phyloP scores from a whole-genome alignment of 2,329 filamentous ascomycete species.

The Ophiostoma quercus region DNA sequence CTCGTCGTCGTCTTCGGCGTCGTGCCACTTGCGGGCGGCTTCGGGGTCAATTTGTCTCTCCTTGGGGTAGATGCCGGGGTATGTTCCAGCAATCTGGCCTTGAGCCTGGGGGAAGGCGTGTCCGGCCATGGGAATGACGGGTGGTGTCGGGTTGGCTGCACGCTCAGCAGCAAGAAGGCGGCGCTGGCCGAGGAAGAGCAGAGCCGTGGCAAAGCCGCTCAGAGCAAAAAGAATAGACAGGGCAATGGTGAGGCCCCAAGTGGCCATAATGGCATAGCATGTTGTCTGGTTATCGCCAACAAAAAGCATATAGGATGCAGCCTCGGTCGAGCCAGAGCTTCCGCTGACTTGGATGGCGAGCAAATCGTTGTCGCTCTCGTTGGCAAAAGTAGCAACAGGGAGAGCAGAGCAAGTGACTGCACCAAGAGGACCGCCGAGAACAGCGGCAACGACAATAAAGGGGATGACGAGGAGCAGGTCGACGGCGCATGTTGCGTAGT shows the following conservation, averaged over 20 bases:
- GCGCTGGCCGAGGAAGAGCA: slow-evolving; percentile 58
- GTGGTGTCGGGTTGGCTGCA: not conserved
- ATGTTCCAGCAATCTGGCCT: not conserved
- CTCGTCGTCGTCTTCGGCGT: slow-evolving; percentile 14
- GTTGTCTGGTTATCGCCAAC: slow-evolving; percentile 53
- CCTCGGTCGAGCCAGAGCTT: slow-evolving; percentile 19
- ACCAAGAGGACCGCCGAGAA: slow-evolving; percentile 74
- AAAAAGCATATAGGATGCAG: slow-evolving; percentile 43
- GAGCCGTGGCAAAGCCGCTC: slow-evolving; percentile 52
- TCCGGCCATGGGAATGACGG: not conserved
- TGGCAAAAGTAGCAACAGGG: slow-evolving; percentile 37
- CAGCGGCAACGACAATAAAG: slow-evolving; percentile 68
- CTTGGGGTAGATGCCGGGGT: not conserved
- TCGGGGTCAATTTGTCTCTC: slow-evolving; percentile 7
- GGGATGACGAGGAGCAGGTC: slow-evolving; percentile 70
- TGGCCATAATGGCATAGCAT: slow-evolving; percentile 78
- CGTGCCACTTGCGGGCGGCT: slow-evolving; percentile 13
- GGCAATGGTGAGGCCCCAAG: slow-evolving; percentile 80
- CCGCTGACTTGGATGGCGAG: slow-evolving; percentile 38
- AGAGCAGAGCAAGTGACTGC: slow-evolving; percentile 65
- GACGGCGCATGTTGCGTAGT: slow-evolving; percentile 60
- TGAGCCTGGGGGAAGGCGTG: not conserved
- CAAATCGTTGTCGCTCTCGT: slow-evolving; percentile 43
- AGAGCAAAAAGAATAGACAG: slow-evolving; percentile 67
- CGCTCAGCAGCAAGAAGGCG: slow-evolving; percentile 14